Conservation (phyloP, 1,284 basidiomycete genomes). For the Boletellus sp. region DNA sequence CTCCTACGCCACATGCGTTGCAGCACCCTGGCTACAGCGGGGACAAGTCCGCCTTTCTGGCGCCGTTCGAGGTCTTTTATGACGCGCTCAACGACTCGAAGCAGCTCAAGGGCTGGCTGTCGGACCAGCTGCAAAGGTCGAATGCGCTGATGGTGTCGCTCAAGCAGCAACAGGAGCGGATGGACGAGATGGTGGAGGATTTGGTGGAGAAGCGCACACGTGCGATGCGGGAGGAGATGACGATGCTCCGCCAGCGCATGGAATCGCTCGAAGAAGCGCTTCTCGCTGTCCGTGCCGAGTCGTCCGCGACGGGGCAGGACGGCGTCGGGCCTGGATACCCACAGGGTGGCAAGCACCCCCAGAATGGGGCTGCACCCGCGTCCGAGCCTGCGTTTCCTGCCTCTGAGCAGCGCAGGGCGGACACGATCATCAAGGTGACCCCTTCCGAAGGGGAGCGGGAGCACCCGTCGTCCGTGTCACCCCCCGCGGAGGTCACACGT, state of each 20-base stretch:
- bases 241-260: constrained; percentile 49
- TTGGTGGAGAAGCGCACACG: constrained; percentile 56
- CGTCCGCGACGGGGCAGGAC: constrained; percentile 30
- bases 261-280: constrained; percentile 57
- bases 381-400: constrained; percentile 26
- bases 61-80: constrained; percentile 76
- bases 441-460: constrained; percentile 29
- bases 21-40: constrained; percentile 55
- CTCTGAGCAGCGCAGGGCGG: constrained; percentile 25
- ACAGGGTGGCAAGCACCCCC: constrained; percentile 20
- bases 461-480: constrained; percentile 32
- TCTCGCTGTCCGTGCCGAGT: constrained; percentile 35
- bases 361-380: constrained; percentile 22
- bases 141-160: constrained; percentile 50
- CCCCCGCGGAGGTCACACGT: constrained; percentile 44
- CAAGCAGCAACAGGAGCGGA: constrained; percentile 51
- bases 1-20: constrained; percentile 61
- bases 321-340: constrained; percentile 15
- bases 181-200: constrained; percentile 54
- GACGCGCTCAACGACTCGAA: constrained; percentile 72
- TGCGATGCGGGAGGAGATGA: constrained; percentile 55
- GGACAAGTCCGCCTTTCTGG: constrained; percentile 71
- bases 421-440: constrained; percentile 17
- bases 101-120: constrained; percentile 68
- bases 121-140: constrained; percentile 65